Percentiles rank a stretch among this genome's conserved stretches.
These are phyloP conservation scores for Parascedosporium putredinis DNA, from an alignment of 2,329 filamentous ascomycete species.

Conservation along the genomic window DNA sequence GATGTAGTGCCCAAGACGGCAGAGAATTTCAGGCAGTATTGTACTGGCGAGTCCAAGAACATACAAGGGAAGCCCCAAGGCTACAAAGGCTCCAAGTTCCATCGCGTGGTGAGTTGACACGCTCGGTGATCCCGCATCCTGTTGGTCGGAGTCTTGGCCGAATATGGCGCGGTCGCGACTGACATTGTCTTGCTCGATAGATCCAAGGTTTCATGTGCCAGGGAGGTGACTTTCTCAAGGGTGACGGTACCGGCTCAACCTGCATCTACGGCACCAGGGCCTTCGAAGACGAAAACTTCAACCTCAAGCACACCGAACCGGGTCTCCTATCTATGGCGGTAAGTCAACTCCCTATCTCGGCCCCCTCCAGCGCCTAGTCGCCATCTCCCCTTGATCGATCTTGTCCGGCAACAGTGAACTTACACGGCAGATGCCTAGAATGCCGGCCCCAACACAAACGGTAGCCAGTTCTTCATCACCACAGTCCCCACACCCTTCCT, in stretches of 20 bases:
- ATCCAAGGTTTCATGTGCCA: constrained; percentile 98
- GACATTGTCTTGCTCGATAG: constrained; percentile 31
- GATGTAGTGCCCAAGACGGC: constrained; percentile 77
- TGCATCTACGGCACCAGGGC: constrained; percentile 78
- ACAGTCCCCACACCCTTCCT: constrained; percentile 79
- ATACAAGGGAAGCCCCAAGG: constrained; percentile 68
- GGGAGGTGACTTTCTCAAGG: constrained; percentile 89
- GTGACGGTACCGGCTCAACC: constrained; percentile 80
- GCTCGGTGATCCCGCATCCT: not conserved
- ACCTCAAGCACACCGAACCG: constrained; percentile 62
- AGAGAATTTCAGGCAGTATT: constrained; percentile 96
- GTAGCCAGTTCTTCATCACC: constrained; percentile 96
- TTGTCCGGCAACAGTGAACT: no score
- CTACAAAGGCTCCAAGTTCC: constrained; percentile 91
- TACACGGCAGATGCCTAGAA: no score
- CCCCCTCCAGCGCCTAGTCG: no score
- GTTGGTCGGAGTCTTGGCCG: no score
- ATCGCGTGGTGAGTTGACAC: constrained; percentile 60
- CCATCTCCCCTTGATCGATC: no score
- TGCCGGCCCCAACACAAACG: constrained; percentile 84
- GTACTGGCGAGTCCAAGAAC: constrained; percentile 85
- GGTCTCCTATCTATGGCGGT: constrained; percentile 91
- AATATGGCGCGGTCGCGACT: no score
- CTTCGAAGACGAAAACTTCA: constrained; percentile 89
- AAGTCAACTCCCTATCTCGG: constrained; percentile 25